These are phyloP conservation scores for Phytophthora megakarya DNA, from an alignment of 352 stramenopile species.

Conservation along the genomic window DNA sequence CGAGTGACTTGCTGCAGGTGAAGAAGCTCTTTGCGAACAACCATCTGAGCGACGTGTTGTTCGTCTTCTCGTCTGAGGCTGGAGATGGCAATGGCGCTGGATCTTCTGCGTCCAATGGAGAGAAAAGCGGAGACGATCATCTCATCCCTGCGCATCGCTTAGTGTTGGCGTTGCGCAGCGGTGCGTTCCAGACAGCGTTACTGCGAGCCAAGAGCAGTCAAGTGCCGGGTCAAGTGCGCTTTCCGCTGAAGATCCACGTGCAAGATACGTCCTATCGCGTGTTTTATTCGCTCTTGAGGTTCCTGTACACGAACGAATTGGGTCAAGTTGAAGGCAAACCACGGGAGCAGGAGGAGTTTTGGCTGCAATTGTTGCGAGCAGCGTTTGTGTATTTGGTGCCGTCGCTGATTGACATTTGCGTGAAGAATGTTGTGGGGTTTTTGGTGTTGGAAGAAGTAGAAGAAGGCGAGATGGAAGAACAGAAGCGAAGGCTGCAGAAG, in stretches of 20 bases:
- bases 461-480: background rate
- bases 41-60: conserved; percentile 81
- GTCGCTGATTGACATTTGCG: conserved; percentile 68
- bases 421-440: conserved; percentile 43
- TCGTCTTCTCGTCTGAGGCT: conserved; percentile 65
- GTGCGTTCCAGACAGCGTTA: conserved; percentile 73
- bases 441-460: conserved; percentile 33
- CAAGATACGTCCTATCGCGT: conserved; percentile 79
- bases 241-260: conserved; percentile 83
- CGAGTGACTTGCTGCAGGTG: conserved; percentile 60
- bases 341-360: conserved; percentile 52
- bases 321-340: background rate
- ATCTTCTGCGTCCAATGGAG: background rate
- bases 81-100: background rate
- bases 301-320: conserved; percentile 82
- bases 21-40: conserved; percentile 67
- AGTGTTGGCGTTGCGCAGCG: conserved; percentile 73
- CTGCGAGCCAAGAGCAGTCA: conserved; percentile 70
- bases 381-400: conserved; percentile 78
- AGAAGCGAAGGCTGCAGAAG: conserved; percentile 22
- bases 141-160: conserved; percentile 79
- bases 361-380: conserved; percentile 67
- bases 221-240: conserved; percentile 66
- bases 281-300: conserved; percentile 72
- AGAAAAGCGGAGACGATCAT: conserved; percentile 37